Conservation (phyloP, 208 protist species). For the Trypanosoma congolense region DNA sequence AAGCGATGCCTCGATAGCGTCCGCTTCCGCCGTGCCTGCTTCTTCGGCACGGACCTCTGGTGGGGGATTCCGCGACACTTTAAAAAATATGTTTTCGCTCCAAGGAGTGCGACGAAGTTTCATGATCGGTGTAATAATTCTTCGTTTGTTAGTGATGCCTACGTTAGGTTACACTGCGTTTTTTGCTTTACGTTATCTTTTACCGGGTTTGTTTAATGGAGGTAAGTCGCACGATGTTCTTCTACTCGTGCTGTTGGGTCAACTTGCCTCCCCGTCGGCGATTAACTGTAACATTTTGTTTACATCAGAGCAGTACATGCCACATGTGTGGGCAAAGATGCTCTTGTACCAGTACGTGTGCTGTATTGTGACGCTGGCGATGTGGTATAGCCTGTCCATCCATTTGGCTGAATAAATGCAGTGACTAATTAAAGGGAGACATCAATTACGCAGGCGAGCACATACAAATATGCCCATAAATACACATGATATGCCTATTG, state of each 20-base stretch:
- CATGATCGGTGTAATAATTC: constrained; percentile 52
- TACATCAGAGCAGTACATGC: constrained; percentile 57
- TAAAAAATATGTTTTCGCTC: constrained; percentile 30
- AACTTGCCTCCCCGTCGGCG: constrained; percentile 65
- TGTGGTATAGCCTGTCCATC: constrained; percentile 55
- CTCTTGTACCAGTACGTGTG: constrained; percentile 75
- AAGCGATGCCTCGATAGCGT: not conserved
- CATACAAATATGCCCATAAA: not conserved
- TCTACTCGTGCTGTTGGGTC: constrained; percentile 62
- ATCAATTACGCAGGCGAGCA: not conserved
- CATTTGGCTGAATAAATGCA: constrained; percentile 5
- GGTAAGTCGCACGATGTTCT: constrained; percentile 43
- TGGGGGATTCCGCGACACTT: not conserved
- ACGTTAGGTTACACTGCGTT: constrained; percentile 44
- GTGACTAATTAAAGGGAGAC: not conserved
- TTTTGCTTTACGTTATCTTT: constrained; percentile 25
- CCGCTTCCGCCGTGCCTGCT: not conserved
- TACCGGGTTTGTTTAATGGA: constrained; percentile 59
- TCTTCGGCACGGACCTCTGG: constrained; percentile 7
- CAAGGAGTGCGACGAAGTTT: constrained; percentile 37
- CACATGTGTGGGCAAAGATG: constrained; percentile 65
- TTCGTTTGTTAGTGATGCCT: constrained; percentile 59
- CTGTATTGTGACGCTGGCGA: constrained; percentile 47
- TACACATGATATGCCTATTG: not conserved
- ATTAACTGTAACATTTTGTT: constrained; percentile 77